phyloP scores from a whole-genome alignment of 805 yeast species.

The Wickerhamiella nectarea region DNA sequence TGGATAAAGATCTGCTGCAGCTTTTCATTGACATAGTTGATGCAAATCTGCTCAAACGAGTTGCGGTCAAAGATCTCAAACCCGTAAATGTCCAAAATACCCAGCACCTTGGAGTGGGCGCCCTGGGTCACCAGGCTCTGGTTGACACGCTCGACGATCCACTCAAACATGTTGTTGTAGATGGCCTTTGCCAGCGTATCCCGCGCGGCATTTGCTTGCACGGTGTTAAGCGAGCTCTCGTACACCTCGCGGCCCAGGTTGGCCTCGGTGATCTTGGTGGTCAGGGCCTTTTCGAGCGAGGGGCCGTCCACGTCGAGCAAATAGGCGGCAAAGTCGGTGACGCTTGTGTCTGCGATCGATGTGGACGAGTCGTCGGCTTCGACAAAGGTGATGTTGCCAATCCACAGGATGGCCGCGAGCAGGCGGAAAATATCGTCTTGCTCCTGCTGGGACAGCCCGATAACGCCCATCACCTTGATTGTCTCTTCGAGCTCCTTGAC shows the following conservation, averaged over 20 bases:
- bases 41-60: conserved; percentile 89
- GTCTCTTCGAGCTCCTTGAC: conserved; percentile 67
- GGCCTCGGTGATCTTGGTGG: conserved; percentile 79
- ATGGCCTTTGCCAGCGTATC: conserved; percentile 93
- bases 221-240: conserved; percentile 81
- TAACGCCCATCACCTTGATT: conserved; percentile 68
- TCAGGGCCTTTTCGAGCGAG: conserved; percentile 49
- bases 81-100: conserved; percentile 90
- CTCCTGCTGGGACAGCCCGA: conserved; percentile 69
- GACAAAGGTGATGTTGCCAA: conserved; percentile 76
- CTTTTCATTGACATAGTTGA: conserved; percentile 91
- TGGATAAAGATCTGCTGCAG: conserved; percentile 94
- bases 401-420: conserved; percentile 79
- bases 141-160: conserved; percentile 92
- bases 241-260: conserved; percentile 72
- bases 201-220: conserved; percentile 82
- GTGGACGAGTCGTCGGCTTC: conserved; percentile 78
- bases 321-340: conserved; percentile 91
- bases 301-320: conserved; percentile 66
- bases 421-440: conserved; percentile 83
- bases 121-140: conserved; percentile 47
- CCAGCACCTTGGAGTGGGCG: conserved; percentile 46
- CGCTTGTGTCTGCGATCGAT: conserved; percentile 66
- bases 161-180: conserved; percentile 83
- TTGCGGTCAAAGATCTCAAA: conserved; percentile 92